Conservation (phyloP, 2,329 filamentous ascomycete genomes). For the Rosellinia necatrix region DNA sequence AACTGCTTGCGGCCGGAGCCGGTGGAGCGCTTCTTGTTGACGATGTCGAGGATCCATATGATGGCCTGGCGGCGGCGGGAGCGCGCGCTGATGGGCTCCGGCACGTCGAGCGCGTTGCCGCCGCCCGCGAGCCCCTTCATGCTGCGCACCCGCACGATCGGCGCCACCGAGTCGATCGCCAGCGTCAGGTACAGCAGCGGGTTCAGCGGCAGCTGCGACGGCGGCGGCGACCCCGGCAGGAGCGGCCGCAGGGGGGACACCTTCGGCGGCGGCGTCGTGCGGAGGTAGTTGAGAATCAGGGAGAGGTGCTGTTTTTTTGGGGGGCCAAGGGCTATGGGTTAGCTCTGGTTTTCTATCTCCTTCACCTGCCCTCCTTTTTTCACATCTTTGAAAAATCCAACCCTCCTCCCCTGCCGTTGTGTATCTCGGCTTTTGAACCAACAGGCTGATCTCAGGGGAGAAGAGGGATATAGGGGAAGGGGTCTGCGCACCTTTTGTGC, state of each 20-base stretch:
- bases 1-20: conserved; percentile 75
- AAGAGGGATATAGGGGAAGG: neutral
- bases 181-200: conserved; percentile 87
- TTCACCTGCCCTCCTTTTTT: neutral
- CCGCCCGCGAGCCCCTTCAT: conserved; percentile 83
- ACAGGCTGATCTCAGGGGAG: too few species aligned
- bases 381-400: neutral
- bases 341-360: conserved; percentile 1
- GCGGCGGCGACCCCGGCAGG: conserved; percentile 75
- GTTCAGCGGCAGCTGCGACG: conserved; percentile 81
- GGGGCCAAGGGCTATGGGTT: conserved; percentile 16
- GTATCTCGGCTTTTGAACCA: neutral
- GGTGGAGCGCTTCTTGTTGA: conserved; percentile 74
- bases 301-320: conserved; percentile 82
- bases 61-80: conserved; percentile 81
- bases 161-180: conserved; percentile 90
- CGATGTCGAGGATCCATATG: conserved; percentile 86
- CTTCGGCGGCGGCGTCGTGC: conserved; percentile 79
- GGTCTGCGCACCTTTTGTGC: conserved; percentile 74
- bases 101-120: conserved; percentile 81
- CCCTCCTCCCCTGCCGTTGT: neutral
- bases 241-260: conserved; percentile 73
- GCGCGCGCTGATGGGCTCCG: conserved; percentile 73
- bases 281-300: conserved; percentile 79
- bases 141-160: conserved; percentile 78